Percentiles rank a stretch among this genome's conserved stretches.
Conservation (phyloP, 1,284 basidiomycete species). For the Irpex sp. region DNA sequence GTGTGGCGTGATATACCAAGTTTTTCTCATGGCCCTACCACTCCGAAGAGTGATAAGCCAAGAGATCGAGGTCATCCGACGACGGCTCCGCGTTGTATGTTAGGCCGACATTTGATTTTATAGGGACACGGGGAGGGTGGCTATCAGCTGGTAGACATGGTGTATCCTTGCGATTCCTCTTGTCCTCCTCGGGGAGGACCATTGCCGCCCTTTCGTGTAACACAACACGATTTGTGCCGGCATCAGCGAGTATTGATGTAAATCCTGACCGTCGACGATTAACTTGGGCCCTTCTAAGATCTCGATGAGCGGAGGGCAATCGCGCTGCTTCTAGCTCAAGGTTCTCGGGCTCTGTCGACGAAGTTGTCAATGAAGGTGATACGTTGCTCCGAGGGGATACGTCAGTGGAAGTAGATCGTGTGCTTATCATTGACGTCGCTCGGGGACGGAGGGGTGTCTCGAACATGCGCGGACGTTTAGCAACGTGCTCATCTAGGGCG, state of each 20-base stretch:
- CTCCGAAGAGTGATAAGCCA: slow-evolving; percentile 31
- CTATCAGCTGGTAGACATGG: not conserved
- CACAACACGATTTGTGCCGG: slow-evolving; percentile 36
- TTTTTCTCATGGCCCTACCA: not conserved
- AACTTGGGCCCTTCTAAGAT: not conserved
- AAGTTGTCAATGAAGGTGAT: slow-evolving; percentile 4
- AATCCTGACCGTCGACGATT: slow-evolving; percentile 27
- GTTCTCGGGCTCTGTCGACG: slow-evolving; percentile 10
- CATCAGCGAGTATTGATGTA: slow-evolving; percentile 42
- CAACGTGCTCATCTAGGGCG: not conserved
- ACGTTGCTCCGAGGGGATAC: not conserved
- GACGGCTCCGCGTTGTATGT: slow-evolving; percentile 18
- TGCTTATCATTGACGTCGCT: slow-evolving; percentile 1
- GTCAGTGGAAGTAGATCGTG: not conserved
- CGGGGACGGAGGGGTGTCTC: not conserved
- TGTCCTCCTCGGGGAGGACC: not conserved
- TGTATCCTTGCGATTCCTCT: too few species aligned
- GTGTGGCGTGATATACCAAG: not conserved
- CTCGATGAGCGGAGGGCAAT: not conserved
- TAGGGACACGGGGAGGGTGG: not conserved
- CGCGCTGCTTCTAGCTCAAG: not conserved
- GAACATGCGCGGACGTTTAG: not conserved
- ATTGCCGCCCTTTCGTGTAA: slow-evolving; percentile 27
- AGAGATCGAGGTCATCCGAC: slow-evolving; percentile 54
- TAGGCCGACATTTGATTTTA: not conserved